phyloP scores from a whole-genome alignment of 1,284 basidiomycete genomes.

The Malassezia japonica region DNA sequence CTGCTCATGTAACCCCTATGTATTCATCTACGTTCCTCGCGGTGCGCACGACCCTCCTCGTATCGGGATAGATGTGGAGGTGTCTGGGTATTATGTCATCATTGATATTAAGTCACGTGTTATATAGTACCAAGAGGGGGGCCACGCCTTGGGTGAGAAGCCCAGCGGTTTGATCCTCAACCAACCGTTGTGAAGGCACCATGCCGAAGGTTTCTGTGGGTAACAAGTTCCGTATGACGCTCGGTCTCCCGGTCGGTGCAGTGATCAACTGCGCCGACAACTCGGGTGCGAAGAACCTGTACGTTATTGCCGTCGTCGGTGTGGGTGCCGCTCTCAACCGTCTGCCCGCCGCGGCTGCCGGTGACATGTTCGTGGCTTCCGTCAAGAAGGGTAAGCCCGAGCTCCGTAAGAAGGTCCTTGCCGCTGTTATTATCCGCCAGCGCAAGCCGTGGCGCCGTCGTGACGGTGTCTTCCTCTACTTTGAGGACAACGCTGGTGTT shows the following conservation, averaged over 20 bases:
- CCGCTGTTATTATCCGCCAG: slow-evolving; percentile 91
- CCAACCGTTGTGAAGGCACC: slow-evolving; percentile 16
- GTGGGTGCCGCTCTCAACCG: slow-evolving; percentile 94
- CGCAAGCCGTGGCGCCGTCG: slow-evolving; percentile 96
- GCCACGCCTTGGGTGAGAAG: no score
- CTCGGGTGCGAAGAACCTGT: slow-evolving; percentile 94
- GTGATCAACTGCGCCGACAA: slow-evolving; percentile 99
- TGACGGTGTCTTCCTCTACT: slow-evolving; percentile 99
- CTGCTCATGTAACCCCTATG: no score
- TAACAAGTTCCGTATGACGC: slow-evolving; percentile 81
- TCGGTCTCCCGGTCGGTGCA: slow-evolving; percentile 82
- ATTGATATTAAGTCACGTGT: slow-evolving; percentile 11
- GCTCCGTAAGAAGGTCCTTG: slow-evolving; percentile 99
- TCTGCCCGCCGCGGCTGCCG: slow-evolving; percentile 92
- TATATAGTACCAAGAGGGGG: slow-evolving; percentile 14
- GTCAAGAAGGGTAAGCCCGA: slow-evolving; percentile 99
- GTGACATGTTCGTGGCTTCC: slow-evolving; percentile 96
- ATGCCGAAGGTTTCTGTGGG: slow-evolving; percentile 56
- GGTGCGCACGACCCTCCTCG: neutral
- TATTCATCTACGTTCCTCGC: neutral
- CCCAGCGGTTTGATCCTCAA: slow-evolving; percentile 1
- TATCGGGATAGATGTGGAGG: neutral
- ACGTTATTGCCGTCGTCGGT: slow-evolving; percentile 79
- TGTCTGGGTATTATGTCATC: neutral
- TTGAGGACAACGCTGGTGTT: slow-evolving; percentile 58